Evolutionary conservation across 768 basidiomycete genomes (phyloP).

Genomic region (Lepiota brunneoincarnata): DNA sequence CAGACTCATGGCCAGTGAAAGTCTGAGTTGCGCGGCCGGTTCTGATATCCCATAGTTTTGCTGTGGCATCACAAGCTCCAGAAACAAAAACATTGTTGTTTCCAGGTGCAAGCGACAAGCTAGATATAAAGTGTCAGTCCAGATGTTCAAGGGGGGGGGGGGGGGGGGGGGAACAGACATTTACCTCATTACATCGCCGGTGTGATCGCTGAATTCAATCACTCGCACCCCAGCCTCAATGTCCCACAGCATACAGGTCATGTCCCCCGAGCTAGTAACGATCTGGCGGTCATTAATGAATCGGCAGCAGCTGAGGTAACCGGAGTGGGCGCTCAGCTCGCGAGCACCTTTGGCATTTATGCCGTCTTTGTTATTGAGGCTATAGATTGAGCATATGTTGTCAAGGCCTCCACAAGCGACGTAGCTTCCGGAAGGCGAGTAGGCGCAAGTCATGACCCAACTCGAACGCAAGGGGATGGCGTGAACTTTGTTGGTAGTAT

Average conservation of each 20-base stretch:
- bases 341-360: conserved; percentile 84
- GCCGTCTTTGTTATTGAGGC: conserved; percentile 79
- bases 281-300: conserved; percentile 99
- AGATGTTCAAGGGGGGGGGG: conserved; percentile 16
- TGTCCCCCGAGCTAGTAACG: conserved; percentile 95
- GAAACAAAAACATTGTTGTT: conserved; percentile 97
- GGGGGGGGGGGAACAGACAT: conserved; percentile 17
- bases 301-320: conserved; percentile 96
- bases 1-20: conserved; percentile 97
- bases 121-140: conserved; percentile 28
- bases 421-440: conserved; percentile 94
- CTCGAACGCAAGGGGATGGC: conserved; percentile 96
- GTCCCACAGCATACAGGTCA: conserved; percentile 99
- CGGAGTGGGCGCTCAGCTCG: conserved; percentile 95
- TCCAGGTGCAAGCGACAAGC: conserved; percentile 84
- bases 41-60: conserved; percentile 98
- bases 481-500: conserved; percentile 99
- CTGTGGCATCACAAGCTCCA: conserved; percentile 97
- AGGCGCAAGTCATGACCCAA: conserved; percentile 99
- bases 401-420: conserved; percentile 99
- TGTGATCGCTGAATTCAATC: conserved; percentile 99
- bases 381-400: conserved; percentile 99
- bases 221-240: conserved; percentile 96
- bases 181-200: conserved; percentile 99
- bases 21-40: conserved; percentile 98